A percentile compares a stretch with the other conserved stretches of the same genome.
phyloP scores from a whole-genome alignment of 495 filamentous ascomycete genomes.

The Penicillium nucicola region DNA sequence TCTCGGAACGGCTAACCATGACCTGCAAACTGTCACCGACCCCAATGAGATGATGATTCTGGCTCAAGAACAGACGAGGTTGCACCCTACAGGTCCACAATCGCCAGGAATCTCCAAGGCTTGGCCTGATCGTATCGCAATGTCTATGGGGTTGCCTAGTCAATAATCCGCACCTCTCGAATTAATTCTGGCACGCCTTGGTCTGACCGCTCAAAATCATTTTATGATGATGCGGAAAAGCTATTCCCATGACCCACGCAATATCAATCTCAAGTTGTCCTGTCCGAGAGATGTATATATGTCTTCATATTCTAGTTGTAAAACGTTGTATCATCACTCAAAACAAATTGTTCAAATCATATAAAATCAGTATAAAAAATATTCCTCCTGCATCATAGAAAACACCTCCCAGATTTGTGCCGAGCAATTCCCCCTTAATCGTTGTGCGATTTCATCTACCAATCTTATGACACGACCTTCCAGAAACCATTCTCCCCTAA shows the following conservation, averaged over 20 bases:
- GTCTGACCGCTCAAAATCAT: too few relatives aligned
- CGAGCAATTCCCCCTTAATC: background rate
- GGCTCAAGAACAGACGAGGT: background rate
- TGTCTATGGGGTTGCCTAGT: conserved; percentile 1
- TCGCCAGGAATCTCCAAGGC: background rate
- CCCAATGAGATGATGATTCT: background rate
- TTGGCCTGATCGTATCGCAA: background rate
- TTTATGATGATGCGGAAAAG: too few relatives aligned
- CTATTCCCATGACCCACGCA: too few relatives aligned
- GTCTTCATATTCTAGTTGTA: too few relatives aligned
- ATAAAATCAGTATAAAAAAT: background rate
- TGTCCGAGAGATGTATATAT: too few relatives aligned
- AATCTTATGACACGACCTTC: background rate
- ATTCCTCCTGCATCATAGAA: background rate
- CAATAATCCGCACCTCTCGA: background rate
- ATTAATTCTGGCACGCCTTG: too few relatives aligned
- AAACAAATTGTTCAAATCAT: too few relatives aligned
- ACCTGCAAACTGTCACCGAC: background rate
- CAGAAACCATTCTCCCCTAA: background rate
- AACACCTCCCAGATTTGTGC: background rate
- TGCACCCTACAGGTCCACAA: background rate
- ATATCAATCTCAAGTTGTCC: too few relatives aligned
- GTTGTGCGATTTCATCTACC: background rate
- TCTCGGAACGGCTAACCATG: background rate
- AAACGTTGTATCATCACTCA: too few relatives aligned